Evolutionary conservation across 2,329 filamentous ascomycete genomes (phyloP).

Genomic region (Exophiala xenobiotica): DNA sequence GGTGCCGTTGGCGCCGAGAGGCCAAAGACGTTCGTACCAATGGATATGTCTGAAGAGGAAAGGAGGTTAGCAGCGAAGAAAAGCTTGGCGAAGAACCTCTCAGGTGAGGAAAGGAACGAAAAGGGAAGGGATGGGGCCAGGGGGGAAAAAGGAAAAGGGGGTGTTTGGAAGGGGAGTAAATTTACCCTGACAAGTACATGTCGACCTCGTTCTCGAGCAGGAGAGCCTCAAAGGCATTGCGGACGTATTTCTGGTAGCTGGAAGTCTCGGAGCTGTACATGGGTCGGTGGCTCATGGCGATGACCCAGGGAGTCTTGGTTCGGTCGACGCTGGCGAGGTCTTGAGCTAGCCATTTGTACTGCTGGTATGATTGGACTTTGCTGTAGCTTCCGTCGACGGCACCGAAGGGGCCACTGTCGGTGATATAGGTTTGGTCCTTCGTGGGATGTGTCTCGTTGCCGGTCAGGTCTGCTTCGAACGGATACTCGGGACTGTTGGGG

Average conservation of each 20-base stretch:
- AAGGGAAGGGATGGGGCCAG: not conserved
- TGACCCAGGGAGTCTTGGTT: conserved; percentile 51
- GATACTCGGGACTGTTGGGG: conserved; percentile 47
- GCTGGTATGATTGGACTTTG: conserved; percentile 46
- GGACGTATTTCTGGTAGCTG: conserved; percentile 45
- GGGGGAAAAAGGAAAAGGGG: not conserved
- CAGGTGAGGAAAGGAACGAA: conserved; percentile 10
- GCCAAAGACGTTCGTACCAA: conserved; percentile 48
- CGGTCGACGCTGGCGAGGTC: conserved; percentile 49
- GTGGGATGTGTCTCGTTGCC: conserved; percentile 44
- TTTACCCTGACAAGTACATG: conserved; percentile 44
- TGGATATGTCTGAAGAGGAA: conserved; percentile 44
- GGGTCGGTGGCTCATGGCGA: conserved; percentile 51
- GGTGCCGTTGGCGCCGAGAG: conserved; percentile 40
- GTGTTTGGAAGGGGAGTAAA: conserved; percentile 17
- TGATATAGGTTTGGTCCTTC: conserved; percentile 46
- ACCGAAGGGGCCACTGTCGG: conserved; percentile 53
- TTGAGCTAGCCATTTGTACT: conserved; percentile 49
- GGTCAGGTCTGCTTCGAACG: conserved; percentile 45
- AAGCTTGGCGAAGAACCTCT: no score
- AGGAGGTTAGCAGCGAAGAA: not conserved
- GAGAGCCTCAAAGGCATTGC: conserved; percentile 48
- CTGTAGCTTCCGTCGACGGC: conserved; percentile 41
- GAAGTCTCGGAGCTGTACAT: conserved; percentile 50
- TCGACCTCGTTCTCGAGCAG: conserved; percentile 49